Base-by-base conservation (phyloP, 2,329 filamentous ascomycete genomes). In the Torrubiella hemipterigena region DNA sequence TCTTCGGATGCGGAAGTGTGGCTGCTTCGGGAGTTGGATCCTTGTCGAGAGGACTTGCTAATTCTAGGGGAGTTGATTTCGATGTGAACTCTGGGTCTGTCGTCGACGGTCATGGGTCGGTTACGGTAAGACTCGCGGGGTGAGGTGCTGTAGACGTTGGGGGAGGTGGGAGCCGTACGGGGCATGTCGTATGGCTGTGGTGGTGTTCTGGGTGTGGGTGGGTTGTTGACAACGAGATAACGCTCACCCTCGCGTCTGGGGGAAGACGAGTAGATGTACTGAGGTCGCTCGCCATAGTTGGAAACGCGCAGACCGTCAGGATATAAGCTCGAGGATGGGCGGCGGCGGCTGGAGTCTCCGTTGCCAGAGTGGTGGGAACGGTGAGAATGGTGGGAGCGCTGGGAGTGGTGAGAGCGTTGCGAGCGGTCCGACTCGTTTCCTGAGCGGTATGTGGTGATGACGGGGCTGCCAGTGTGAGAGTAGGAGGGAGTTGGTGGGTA, bases 121-220 rank as follows among this genome's bases (percentile, higher is more conserved):
- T 37, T 36, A 7, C 44, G 38, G 7, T 45, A 43, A 14, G 34
- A 33, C 7, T 32, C 25, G 32, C 40, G 38, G 9, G 41, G 41
- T 3, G 47, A 45, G 18, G 43, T 34, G 20, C 48, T 42, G 36
- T 48, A 47, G n/a, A 46, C 37, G 28, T 45, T 37, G 28, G 59
- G 56, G 29, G 59, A 63, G 4, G 58, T 39, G 10, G 60, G 58
- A 14, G 52, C 51, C 22, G 59, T 63, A 42, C 54, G 54, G 5
- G 61, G 54, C 13, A 51, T 48, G 32, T 38, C 41, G 42, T 53
- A 60, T 20, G 48, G 44, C 38, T 56, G 60, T n/a, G 65, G 61
- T 17, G 65, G 60, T 17, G 63, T 63, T 34, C 58, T 55, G 21
- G 63, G 58, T 7, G 58, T 59, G 10, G 63, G 56, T 4, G 61